Evolutionary conservation across 2,329 filamentous ascomycete genomes (phyloP).

Genomic region (Stagonosporopsis vannaccii): DNA sequence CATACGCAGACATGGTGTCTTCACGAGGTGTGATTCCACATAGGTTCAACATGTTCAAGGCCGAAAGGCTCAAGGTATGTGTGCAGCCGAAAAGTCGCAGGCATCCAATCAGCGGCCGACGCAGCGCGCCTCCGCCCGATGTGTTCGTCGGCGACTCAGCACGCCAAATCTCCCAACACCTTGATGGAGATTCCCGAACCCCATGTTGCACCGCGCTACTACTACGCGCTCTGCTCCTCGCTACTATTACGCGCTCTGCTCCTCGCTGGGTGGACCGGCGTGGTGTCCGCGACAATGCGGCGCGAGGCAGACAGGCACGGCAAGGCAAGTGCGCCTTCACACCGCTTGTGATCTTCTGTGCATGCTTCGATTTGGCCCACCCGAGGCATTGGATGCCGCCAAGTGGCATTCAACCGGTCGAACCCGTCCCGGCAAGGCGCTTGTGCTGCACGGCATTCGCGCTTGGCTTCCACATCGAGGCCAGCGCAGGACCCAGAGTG

Average conservation of each 20-base stretch:
- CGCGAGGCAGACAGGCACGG: background rate
- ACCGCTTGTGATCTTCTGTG: slow-evolving; percentile 13
- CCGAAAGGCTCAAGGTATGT: background rate
- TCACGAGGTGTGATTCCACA: background rate
- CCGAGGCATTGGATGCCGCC: slow-evolving; percentile 6
- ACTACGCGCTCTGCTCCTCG: no score
- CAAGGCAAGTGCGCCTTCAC: slow-evolving; percentile 4
- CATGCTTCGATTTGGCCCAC: slow-evolving; percentile 11
- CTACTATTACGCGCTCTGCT: no score
- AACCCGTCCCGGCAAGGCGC: slow-evolving; percentile 7
- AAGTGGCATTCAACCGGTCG: slow-evolving; percentile 10
- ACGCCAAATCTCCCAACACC: slow-evolving; percentile 4
- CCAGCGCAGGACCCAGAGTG: background rate
- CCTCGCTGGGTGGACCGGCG: slow-evolving; percentile 2
- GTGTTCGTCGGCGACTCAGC: background rate
- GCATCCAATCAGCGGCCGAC: slow-evolving; percentile 8
- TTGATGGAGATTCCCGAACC: slow-evolving; percentile 8
- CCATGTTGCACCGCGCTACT: background rate
- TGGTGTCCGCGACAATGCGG: slow-evolving; percentile 4
- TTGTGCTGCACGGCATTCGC: slow-evolving; percentile 10
- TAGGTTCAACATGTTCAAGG: no score
- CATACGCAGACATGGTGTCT: background rate
- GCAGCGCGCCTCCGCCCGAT: slow-evolving; percentile 8
- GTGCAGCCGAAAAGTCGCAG: background rate
- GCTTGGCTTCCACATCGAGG: slow-evolving; percentile 12